phyloP scores from a whole-genome alignment of 2,329 filamentous ascomycete species.

The Didymella sp. region DNA sequence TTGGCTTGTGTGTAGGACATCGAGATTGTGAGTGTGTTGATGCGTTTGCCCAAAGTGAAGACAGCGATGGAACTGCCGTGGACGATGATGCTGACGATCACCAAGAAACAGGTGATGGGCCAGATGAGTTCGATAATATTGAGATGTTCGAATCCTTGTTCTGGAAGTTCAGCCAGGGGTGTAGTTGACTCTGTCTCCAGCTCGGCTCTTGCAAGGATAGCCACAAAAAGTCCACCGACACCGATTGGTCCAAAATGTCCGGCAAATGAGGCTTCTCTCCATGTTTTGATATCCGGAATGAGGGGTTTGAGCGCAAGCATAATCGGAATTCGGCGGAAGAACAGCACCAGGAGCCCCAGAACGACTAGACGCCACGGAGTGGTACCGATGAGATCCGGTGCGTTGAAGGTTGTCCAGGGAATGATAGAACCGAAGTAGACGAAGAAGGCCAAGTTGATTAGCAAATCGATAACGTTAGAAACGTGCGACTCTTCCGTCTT shows the following conservation, averaged over 20 bases:
- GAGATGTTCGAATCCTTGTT: slow-evolving; percentile 66
- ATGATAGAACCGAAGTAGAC: slow-evolving; percentile 98
- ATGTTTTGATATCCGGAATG: slow-evolving; percentile 97
- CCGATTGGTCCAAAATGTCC: slow-evolving; percentile 98
- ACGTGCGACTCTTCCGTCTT: slow-evolving; percentile 99
- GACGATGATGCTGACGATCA: slow-evolving; percentile 91
- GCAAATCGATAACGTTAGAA: slow-evolving; percentile 96
- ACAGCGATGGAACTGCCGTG: slow-evolving; percentile 98
- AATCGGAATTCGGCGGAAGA: slow-evolving; percentile 94
- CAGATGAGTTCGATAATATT: slow-evolving; percentile 85
- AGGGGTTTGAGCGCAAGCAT: slow-evolving; percentile 91
- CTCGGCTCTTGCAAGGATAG: slow-evolving; percentile 91
- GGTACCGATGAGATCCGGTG: slow-evolving; percentile 70
- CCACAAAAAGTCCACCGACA: slow-evolving; percentile 94
- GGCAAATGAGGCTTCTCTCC: slow-evolving; percentile 95
- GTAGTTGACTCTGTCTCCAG: slow-evolving; percentile 78
- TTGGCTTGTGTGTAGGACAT: slow-evolving; percentile 94
- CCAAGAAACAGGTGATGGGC: slow-evolving; percentile 93
- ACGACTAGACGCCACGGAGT: slow-evolving; percentile 91
- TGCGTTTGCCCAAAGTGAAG: slow-evolving; percentile 95
- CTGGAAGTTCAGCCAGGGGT: slow-evolving; percentile 70
- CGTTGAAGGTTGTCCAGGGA: slow-evolving; percentile 92
- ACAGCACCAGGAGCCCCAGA: slow-evolving; percentile 88
- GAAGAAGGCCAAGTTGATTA: slow-evolving; percentile 97
- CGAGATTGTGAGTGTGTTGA: slow-evolving; percentile 93